These are phyloP conservation scores for Fusarium sp. DNA, from an alignment of 2,329 filamentous ascomycete species.

Conservation along the genomic window DNA sequence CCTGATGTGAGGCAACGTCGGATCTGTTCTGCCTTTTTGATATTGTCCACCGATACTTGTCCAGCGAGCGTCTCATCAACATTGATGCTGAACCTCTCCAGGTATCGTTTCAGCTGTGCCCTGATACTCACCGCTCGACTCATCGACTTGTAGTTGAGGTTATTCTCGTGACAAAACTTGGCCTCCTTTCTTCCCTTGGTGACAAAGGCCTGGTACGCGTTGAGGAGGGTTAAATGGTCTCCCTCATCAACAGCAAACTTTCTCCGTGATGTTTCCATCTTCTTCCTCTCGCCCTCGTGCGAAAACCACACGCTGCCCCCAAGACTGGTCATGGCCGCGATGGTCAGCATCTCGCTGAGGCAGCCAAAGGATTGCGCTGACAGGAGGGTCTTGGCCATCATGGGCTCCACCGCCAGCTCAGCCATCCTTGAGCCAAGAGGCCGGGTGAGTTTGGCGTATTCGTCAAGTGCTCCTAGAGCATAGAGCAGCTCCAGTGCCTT, in stretches of 20 bases:
- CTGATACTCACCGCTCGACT: slow-evolving; percentile 86
- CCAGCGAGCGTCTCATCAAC: slow-evolving; percentile 71
- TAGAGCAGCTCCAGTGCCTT: slow-evolving; percentile 90
- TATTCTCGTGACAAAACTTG: slow-evolving; percentile 88
- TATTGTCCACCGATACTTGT: slow-evolving; percentile 46
- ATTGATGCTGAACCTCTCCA: slow-evolving; percentile 84
- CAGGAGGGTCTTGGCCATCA: slow-evolving; percentile 92
- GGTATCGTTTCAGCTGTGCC: slow-evolving; percentile 85
- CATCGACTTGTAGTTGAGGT: slow-evolving; percentile 88
- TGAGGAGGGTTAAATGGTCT: slow-evolving; percentile 91
- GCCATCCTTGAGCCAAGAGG: slow-evolving; percentile 93
- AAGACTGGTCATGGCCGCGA: slow-evolving; percentile 92
- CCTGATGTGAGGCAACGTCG: slow-evolving; percentile 87
- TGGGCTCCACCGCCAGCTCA: slow-evolving; percentile 91
- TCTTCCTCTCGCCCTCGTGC: slow-evolving; percentile 80
- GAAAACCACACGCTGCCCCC: slow-evolving; percentile 87
- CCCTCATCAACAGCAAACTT: slow-evolving; percentile 94
- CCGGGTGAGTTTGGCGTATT: slow-evolving; percentile 89
- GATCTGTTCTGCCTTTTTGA: slow-evolving; percentile 75
- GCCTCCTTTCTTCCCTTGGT: slow-evolving; percentile 85
- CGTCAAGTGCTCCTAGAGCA: slow-evolving; percentile 86
- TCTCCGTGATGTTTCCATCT: slow-evolving; percentile 77
- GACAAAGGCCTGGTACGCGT: slow-evolving; percentile 91
- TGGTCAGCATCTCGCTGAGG: slow-evolving; percentile 86
- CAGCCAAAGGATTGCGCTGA: slow-evolving; percentile 81